Evolutionary conservation across 805 yeast genomes (phyloP).

Genomic region (Metschnikowia shivogae): DNA sequence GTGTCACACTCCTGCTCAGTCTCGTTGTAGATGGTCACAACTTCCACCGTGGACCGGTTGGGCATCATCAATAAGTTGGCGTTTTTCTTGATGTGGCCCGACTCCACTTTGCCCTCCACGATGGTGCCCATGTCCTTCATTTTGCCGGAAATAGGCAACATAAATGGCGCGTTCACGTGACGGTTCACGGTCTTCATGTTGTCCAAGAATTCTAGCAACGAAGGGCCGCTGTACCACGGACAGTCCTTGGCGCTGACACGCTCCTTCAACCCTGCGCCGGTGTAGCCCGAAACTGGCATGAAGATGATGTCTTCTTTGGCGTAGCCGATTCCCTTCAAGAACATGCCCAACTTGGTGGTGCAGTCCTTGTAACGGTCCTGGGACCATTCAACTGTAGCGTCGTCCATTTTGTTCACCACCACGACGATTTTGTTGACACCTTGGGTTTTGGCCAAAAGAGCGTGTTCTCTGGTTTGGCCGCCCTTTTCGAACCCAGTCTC

Average conservation of each 20-base stretch:
- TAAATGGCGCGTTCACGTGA: slow-evolving; percentile 89
- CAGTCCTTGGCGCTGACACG: slow-evolving; percentile 66
- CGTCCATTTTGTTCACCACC: slow-evolving; percentile 98
- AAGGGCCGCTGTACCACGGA: slow-evolving; percentile 94
- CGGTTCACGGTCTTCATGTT: slow-evolving; percentile 76
- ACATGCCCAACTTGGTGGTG: slow-evolving; percentile 70
- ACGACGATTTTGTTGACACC: slow-evolving; percentile 94
- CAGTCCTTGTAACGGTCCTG: slow-evolving; percentile 95
- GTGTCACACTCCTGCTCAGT: slow-evolving; percentile 89
- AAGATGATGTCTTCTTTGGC: slow-evolving; percentile 76
- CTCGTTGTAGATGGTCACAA: slow-evolving; percentile 84
- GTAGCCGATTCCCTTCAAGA: slow-evolving; percentile 88
- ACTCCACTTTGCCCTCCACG: slow-evolving; percentile 97
- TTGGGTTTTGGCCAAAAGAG: slow-evolving; percentile 94
- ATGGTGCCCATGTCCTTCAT: slow-evolving; percentile 97
- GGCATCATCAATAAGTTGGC: slow-evolving; percentile 85
- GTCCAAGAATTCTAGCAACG: slow-evolving; percentile 87
- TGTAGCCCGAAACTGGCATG: slow-evolving; percentile 98
- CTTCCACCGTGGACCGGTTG: slow-evolving; percentile 77
- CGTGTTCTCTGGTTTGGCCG: slow-evolving; percentile 98
- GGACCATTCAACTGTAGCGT: slow-evolving; percentile 94
- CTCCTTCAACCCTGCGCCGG: slow-evolving; percentile 95
- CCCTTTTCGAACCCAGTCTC: slow-evolving; percentile 99
- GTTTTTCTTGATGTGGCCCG: slow-evolving; percentile 87
- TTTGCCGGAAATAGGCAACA: slow-evolving; percentile 93